A percentile compares a stretch with the other conserved stretches of the same genome.
Conservation (phyloP, 495 filamentous ascomycete species). For the Cairneyella variabilis region DNA sequence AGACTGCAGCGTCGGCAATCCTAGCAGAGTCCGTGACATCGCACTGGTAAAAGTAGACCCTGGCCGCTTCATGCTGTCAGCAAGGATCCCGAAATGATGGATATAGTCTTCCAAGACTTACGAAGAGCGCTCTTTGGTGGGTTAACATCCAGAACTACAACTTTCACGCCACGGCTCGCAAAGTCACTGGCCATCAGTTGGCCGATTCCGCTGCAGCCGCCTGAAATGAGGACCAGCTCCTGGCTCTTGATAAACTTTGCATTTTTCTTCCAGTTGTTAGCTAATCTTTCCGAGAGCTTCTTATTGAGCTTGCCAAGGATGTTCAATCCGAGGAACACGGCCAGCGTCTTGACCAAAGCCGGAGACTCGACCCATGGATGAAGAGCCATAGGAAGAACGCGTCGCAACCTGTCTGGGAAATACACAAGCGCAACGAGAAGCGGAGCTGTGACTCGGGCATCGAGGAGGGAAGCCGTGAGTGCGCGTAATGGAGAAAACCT, state of each 20-base stretch:
- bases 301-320: conserved; percentile 42
- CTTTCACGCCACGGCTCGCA: conserved; percentile 51
- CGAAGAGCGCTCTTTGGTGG: conserved; percentile 33
- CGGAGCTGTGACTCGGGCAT: conserved; percentile 7
- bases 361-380: conserved; percentile 1
- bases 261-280: conserved; percentile 59
- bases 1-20: conserved; percentile 41
- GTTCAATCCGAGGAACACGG: conserved; percentile 29
- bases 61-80: conserved; percentile 26
- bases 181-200: conserved; percentile 55
- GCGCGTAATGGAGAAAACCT: no score
- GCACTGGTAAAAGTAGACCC: conserved; percentile 54
- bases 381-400: background rate
- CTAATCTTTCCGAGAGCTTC: conserved; percentile 44
- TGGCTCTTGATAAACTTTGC: conserved; percentile 56
- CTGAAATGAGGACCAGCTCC: conserved; percentile 49
- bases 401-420: conserved; percentile 13
- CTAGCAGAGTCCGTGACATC: conserved; percentile 53
- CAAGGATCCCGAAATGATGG: background rate
- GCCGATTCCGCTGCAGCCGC: conserved; percentile 31
- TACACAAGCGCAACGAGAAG: conserved; percentile 20
- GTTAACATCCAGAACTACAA: conserved; percentile 65
- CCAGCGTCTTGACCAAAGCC: conserved; percentile 1
- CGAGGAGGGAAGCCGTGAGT: no score
- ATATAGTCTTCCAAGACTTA: conserved; percentile 46